Evolutionary conservation across 2,329 filamentous ascomycete genomes (phyloP), one percentile per base, ranked within the genome.

Genomic region (Myriangium duriaei): DNA sequence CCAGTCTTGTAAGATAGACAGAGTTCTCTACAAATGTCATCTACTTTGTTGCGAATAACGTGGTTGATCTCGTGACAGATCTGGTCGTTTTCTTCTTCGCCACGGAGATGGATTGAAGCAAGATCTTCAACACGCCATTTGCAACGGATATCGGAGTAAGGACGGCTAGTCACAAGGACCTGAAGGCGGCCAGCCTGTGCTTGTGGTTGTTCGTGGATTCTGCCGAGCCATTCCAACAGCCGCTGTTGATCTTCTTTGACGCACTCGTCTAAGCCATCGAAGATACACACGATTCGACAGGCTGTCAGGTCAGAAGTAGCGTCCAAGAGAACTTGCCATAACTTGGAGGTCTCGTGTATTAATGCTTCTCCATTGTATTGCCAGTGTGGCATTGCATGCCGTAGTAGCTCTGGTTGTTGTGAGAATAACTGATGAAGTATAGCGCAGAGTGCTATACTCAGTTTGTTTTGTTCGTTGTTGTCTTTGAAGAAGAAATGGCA

Each of bases 401-500:
- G 15, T 9, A 62, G 32, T 1, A 61, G 47, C n/a, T 46, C 3
- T 11, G 48, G 47, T 24, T 46, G 42, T 6, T 47, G 28, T 5
- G 16, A 37, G 36, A 61, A 60, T 1, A 63, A 44, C 34, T 64
- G 57, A 46, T 62, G 57, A 0, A 63, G 48, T 11, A 62, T 16
- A 5, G 56, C 53, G 29, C 53, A 61, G 1, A 64, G 31, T 3
- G 56, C 59, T 4, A 14, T 48, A 6, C 40, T 30, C 28, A 55
- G 29, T 24, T 34, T 43, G 15, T 56, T 53, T 36, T 62, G 55
- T 2, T 54, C 46, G 0, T 55, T 46, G 30, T 60, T 55, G 21
- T 60, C 55, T 33, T 60, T 57, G 41, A 60, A 61, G 45, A 62
- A 63, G 44, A 59, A 63, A 35, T 54, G 59, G 4, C 54, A 47